Conservation (phyloP, 2,329 filamentous ascomycete species). For the Triangularia verruculosa region DNA sequence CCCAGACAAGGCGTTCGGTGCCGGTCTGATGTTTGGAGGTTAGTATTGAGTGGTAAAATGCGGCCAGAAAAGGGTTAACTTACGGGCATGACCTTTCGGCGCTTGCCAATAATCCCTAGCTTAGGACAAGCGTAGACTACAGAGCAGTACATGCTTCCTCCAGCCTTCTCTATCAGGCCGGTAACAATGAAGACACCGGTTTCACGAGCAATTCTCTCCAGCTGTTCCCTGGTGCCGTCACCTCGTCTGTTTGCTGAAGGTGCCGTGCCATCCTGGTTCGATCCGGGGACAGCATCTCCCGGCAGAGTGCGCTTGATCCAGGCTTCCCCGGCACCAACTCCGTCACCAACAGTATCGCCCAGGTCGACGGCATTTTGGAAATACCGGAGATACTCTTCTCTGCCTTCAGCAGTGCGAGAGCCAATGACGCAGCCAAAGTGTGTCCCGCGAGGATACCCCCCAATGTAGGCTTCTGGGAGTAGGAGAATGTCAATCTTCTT, state of each 20-base stretch:
- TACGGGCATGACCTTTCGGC: slow-evolving; percentile 82
- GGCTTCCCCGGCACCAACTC: slow-evolving; percentile 64
- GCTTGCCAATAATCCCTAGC: slow-evolving; percentile 73
- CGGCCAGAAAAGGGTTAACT: slow-evolving; percentile 42
- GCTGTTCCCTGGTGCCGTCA: slow-evolving; percentile 68
- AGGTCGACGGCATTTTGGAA: slow-evolving; percentile 78
- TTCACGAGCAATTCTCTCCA: slow-evolving; percentile 73
- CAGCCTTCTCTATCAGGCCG: slow-evolving; percentile 75
- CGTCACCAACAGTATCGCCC: slow-evolving; percentile 66
- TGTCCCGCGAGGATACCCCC: slow-evolving; percentile 83
- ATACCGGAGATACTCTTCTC: slow-evolving; percentile 80
- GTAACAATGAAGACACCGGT: slow-evolving; percentile 80
- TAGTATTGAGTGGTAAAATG: neutral
- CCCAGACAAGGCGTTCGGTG: slow-evolving; percentile 82
- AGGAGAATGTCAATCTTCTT: slow-evolving; percentile 65
- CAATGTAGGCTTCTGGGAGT: slow-evolving; percentile 89
- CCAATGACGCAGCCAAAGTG: slow-evolving; percentile 75
- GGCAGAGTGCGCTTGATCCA: slow-evolving; percentile 65
- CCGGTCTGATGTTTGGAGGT: slow-evolving; percentile 53
- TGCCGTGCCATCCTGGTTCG: slow-evolving; percentile 22
- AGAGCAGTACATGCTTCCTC: slow-evolving; percentile 79
- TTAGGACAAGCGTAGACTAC: slow-evolving; percentile 78
- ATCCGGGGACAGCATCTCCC: slow-evolving; percentile 5
- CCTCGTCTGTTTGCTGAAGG: slow-evolving; percentile 38
- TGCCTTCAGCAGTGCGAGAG: slow-evolving; percentile 61